These are phyloP conservation scores for Phytophthora palmivora DNA, from an alignment of 352 stramenopile genomes.

Conservation along the genomic window DNA sequence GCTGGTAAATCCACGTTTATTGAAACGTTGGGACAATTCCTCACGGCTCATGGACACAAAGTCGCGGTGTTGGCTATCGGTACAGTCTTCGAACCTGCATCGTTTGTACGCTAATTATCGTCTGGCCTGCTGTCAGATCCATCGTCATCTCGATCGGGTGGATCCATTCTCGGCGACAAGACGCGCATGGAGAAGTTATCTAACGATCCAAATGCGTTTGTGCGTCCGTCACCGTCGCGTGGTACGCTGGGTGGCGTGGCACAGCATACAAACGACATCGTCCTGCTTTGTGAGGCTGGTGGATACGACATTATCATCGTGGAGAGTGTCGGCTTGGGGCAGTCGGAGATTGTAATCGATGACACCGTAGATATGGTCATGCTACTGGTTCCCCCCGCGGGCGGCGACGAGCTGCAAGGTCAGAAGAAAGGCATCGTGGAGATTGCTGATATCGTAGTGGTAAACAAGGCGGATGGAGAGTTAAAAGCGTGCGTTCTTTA, in stretches of 20 bases:
- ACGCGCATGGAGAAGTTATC: slow-evolving; percentile 97
- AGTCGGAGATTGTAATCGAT: slow-evolving; percentile 98
- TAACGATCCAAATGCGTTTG: slow-evolving; percentile 92
- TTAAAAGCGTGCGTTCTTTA: slow-evolving; percentile 55
- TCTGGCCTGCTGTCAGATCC: slow-evolving; percentile 76
- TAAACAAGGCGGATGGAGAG: slow-evolving; percentile 98
- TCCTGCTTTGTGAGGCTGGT: slow-evolving; percentile 94
- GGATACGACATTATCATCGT: slow-evolving; percentile 97
- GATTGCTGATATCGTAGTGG: slow-evolving; percentile 96
- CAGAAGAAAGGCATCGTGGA: slow-evolving; percentile 99
- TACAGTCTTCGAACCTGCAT: slow-evolving; percentile 16
- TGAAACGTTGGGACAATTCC: slow-evolving; percentile 92
- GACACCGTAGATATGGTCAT: slow-evolving; percentile 97
- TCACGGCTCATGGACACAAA: slow-evolving; percentile 85
- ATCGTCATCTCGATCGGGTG: slow-evolving; percentile 94
- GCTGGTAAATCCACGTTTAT: slow-evolving; percentile 98
- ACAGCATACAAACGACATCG: slow-evolving; percentile 91
- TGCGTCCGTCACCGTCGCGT: slow-evolving; percentile 92
- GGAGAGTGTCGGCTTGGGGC: slow-evolving; percentile 97
- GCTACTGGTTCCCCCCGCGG: slow-evolving; percentile 94
- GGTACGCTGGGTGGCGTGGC: slow-evolving; percentile 82
- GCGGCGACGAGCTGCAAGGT: slow-evolving; percentile 96
- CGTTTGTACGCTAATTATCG: background rate
- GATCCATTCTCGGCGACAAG: slow-evolving; percentile 98
- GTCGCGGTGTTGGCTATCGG: slow-evolving; percentile 95